A percentile compares a stretch with the other conserved stretches of the same genome.
Evolutionary conservation across 306 rosid genomes (phyloP).

Genomic region (Sicyos edulis): DNA sequence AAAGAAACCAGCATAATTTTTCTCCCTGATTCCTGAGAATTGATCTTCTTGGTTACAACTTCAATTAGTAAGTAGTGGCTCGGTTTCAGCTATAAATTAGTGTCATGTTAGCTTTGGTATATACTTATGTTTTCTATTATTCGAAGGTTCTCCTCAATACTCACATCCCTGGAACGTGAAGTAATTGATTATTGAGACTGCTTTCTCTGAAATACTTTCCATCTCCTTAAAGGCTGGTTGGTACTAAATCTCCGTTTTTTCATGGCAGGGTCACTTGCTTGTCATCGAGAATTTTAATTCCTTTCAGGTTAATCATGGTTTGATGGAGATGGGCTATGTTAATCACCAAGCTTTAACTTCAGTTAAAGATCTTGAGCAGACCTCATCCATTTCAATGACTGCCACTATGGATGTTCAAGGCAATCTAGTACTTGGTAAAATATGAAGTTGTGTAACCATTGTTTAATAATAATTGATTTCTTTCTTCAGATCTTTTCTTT

Average conservation of each 20-base stretch:
- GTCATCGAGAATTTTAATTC: slow-evolving; percentile 53
- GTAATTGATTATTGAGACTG: not conserved
- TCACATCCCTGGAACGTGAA: not conserved
- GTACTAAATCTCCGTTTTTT: slow-evolving; percentile 22
- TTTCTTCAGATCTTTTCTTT: not conserved
- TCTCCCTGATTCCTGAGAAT: not conserved
- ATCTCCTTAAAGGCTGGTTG: not conserved
- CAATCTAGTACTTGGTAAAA: slow-evolving; percentile 64
- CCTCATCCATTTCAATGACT: slow-evolving; percentile 80
- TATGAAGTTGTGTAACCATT: slow-evolving; percentile 12
- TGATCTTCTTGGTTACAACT: slow-evolving; percentile 16
- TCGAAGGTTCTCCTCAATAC: not conserved
- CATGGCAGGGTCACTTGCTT: slow-evolving; percentile 80
- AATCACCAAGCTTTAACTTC: slow-evolving; percentile 38
- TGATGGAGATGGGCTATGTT: slow-evolving; percentile 83
- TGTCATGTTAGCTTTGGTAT: not conserved
- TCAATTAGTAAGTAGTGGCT: not conserved
- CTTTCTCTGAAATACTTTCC: slow-evolving; percentile 4
- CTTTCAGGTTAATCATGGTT: slow-evolving; percentile 69
- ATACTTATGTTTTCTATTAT: not conserved
- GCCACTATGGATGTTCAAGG: slow-evolving; percentile 66
- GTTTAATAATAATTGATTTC: not conserved
- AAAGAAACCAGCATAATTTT: slow-evolving; percentile 18
- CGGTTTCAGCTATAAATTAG: not conserved
- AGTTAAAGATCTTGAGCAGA: slow-evolving; percentile 32